Conservation (phyloP, 257 asterid species). For the Solanum phureja region DNA sequence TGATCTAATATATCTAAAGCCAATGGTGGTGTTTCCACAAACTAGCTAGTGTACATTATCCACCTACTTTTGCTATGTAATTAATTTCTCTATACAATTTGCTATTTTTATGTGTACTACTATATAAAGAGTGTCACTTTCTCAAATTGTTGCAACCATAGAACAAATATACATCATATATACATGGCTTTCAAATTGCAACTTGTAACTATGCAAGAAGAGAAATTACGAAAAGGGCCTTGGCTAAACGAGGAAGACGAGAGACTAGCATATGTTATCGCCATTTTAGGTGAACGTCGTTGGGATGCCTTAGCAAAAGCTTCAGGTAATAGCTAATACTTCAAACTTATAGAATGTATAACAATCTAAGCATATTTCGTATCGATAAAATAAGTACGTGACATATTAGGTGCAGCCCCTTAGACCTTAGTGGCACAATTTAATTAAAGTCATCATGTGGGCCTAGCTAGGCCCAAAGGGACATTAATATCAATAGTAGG, state of each 20-base stretch:
- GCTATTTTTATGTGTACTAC: background rate
- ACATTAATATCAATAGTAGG: background rate
- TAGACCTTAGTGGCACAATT: background rate
- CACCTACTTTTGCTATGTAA: conserved; percentile 13
- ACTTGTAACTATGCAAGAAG: conserved; percentile 25
- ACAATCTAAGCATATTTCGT: background rate
- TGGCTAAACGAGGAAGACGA: conserved; percentile 72
- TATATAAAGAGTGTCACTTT: conserved; percentile 9
- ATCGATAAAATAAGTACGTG: background rate
- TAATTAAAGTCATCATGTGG: background rate
- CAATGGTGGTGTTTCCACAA: conserved; percentile 28
- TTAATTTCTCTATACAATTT: background rate
- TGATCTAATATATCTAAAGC: conserved; percentile 7
- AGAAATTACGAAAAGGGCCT: conserved; percentile 46
- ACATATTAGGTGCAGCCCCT: background rate
- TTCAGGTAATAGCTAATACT: conserved; percentile 25
- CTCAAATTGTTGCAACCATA: background rate
- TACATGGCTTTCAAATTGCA: background rate
- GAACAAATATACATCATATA: background rate
- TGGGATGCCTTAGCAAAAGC: conserved; percentile 80
- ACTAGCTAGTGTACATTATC: conserved; percentile 10
- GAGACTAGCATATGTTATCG: conserved; percentile 32
- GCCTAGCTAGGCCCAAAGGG: background rate
- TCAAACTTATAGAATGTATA: background rate
- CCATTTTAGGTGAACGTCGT: conserved; percentile 43